These are phyloP conservation scores for Stentor coeruleus DNA, from an alignment of 73 alveolate species.

Conservation along the genomic window DNA sequence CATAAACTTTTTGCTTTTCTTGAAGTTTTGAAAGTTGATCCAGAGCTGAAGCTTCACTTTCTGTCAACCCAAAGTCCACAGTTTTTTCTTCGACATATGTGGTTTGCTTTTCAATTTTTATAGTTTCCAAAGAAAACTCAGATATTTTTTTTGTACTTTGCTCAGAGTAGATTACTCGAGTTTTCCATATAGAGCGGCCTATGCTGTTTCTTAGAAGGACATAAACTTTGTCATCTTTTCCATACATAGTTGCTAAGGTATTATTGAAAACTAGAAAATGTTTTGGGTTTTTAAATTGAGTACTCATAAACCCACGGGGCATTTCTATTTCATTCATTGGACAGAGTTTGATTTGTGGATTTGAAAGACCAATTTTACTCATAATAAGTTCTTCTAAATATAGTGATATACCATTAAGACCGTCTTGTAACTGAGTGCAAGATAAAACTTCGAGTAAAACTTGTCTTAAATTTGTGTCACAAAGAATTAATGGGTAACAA, in stretches of 20 bases:
- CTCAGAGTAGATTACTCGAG: not conserved
- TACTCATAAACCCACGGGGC: not conserved
- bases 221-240: not conserved
- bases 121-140: not conserved
- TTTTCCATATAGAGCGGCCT: constrained; percentile 20
- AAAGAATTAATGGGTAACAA: not conserved
- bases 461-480: not conserved
- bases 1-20: not conserved
- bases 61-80: not conserved
- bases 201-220: not conserved
- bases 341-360: not conserved
- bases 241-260: not conserved
- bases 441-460: not conserved
- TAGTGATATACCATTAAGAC: not conserved
- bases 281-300: not conserved
- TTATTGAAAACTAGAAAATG: not conserved
- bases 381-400: not conserved
- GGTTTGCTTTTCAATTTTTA: not conserved
- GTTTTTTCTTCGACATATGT: not conserved
- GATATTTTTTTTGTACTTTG: not conserved
- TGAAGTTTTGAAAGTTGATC: not conserved
- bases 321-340: not conserved
- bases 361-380: not conserved
- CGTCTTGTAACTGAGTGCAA: not conserved
- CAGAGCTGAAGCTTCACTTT: not conserved